phyloP scores from a whole-genome alignment of 2,329 filamentous ascomycete genomes.

The Epichloe glyceriae region DNA sequence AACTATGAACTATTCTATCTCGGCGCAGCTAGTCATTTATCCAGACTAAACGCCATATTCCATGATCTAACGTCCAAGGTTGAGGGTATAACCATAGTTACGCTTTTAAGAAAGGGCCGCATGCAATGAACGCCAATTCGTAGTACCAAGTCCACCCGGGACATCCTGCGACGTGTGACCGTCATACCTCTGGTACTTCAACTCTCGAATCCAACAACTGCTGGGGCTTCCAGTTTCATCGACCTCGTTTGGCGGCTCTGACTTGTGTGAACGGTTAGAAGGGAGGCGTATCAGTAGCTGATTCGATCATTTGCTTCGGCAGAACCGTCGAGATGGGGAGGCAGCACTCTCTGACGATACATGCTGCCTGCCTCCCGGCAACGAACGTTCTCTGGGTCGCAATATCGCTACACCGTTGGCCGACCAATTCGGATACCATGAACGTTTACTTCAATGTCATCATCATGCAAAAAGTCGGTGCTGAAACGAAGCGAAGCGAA shows the following conservation, averaged over 20 bases:
- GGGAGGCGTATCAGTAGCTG: background rate
- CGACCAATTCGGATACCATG: background rate
- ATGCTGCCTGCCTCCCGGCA: background rate
- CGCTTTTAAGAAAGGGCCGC: background rate
- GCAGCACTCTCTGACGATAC: background rate
- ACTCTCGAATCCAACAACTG: background rate
- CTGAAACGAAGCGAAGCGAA: background rate
- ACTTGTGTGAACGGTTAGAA: background rate
- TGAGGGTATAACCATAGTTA: background rate
- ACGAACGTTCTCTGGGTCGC: background rate
- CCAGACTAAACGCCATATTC: background rate
- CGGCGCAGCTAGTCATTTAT: background rate
- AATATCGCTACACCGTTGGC: background rate
- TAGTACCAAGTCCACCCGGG: background rate
- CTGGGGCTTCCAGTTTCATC: background rate
- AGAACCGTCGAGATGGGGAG: background rate
- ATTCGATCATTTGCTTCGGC: background rate
- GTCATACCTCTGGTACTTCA: background rate
- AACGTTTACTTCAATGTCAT: background rate
- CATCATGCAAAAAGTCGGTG: constrained; percentile 2
- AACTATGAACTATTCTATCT: background rate
- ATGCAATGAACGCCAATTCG: background rate
- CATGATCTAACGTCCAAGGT: background rate
- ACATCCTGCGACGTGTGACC: background rate
- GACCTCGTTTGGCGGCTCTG: background rate